Evolutionary conservation across 768 basidiomycete genomes (phyloP).

Genomic region (Suillus hirtellus): DNA sequence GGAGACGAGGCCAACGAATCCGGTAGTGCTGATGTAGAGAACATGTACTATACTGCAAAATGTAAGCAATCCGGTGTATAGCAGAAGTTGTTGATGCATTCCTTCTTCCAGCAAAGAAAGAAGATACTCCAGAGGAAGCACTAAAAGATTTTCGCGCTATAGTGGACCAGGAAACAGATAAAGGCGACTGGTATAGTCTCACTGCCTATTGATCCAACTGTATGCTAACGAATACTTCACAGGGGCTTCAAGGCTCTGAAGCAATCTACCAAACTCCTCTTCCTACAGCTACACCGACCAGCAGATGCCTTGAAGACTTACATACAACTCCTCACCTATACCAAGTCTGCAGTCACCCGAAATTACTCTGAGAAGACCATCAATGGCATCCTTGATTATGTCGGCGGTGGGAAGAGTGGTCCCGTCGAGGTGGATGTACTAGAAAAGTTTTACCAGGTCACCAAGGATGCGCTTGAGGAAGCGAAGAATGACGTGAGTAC

Average conservation of each 20-base stretch:
- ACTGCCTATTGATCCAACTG: neutral
- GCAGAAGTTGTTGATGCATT: neutral
- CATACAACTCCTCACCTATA: conserved; percentile 84
- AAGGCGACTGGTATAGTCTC: conserved; percentile 82
- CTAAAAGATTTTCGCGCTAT: conserved; percentile 87
- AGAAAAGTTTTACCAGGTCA: conserved; percentile 94
- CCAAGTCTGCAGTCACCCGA: conserved; percentile 91
- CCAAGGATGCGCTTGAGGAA: conserved; percentile 85
- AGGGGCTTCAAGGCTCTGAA: conserved; percentile 99
- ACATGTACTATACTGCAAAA: conserved; percentile 98
- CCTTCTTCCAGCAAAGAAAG: conserved; percentile 76
- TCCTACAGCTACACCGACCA: conserved; percentile 74
- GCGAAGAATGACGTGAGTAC: conserved; percentile 88
- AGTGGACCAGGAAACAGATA: conserved; percentile 87
- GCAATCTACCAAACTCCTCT: conserved; percentile 94
- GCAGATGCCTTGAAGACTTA: conserved; percentile 87
- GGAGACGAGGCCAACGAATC: conserved; percentile 80
- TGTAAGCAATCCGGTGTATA: conserved; percentile 48
- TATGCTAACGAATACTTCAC: conserved; percentile 10
- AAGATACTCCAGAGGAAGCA: conserved; percentile 91
- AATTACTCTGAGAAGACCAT: conserved; percentile 99
- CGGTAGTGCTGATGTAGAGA: conserved; percentile 89
- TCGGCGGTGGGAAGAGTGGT: conserved; percentile 85
- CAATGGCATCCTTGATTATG: conserved; percentile 97
- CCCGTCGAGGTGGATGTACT: conserved; percentile 80